These are phyloP conservation scores for Microstegium vimineum DNA, from an alignment of 176 grass and related monocot species.

Conservation along the genomic window DNA sequence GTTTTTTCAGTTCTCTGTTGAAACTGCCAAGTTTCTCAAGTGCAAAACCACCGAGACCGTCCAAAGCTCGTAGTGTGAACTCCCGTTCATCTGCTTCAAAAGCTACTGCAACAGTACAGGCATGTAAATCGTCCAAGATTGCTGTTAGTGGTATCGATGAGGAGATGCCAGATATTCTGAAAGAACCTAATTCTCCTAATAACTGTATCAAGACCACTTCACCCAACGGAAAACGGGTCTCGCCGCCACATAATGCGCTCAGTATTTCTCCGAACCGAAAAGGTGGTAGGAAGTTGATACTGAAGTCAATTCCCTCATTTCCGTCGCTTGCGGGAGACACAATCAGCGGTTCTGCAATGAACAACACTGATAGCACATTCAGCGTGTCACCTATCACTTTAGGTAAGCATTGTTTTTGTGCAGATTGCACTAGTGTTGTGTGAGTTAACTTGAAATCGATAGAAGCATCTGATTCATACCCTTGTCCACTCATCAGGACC, in stretches of 20 bases:
- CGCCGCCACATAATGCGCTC: conserved; percentile 60
- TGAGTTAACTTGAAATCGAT: not conserved
- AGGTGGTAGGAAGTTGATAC: conserved; percentile 81
- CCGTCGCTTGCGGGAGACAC: conserved; percentile 58
- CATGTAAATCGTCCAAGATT: conserved; percentile 36
- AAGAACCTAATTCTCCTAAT: conserved; percentile 40
- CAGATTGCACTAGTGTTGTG: not conserved
- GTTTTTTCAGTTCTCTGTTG: conserved; percentile 52
- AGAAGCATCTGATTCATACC: conserved; percentile 23
- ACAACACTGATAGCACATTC: conserved; percentile 41
- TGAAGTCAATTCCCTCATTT: conserved; percentile 94
- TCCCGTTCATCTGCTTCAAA: conserved; percentile 50
- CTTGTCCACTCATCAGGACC: conserved; percentile 35
- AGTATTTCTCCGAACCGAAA: conserved; percentile 62
- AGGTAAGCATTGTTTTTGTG: conserved; percentile 41
- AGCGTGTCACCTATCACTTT: conserved; percentile 31
- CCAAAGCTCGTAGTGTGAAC: conserved; percentile 42
- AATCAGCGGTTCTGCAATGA: conserved; percentile 29
- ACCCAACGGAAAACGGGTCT: conserved; percentile 91
- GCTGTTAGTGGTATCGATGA: conserved; percentile 23
- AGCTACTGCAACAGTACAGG: conserved; percentile 14
- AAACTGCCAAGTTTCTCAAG: conserved; percentile 70
- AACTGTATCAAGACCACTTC: conserved; percentile 63
- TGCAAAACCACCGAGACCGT: conserved; percentile 70
- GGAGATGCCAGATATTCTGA: conserved; percentile 53